phyloP scores from a whole-genome alignment of 1,139 yeast species.

The Zygosaccharomyces pseudobailii region DNA sequence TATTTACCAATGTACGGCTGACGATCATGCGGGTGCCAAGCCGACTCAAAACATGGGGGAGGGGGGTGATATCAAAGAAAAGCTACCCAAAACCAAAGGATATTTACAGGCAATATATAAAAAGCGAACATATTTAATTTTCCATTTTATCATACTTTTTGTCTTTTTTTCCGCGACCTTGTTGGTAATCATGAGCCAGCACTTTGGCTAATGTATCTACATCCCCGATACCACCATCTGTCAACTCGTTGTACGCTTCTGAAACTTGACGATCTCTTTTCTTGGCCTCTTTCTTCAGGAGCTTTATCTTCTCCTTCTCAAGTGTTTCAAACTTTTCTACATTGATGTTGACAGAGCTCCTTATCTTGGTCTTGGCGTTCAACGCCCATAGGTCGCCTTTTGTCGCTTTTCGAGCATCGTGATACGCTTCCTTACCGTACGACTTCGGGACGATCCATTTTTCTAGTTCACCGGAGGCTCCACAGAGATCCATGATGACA shows the following conservation, averaged over 20 bases:
- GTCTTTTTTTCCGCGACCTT: conserved; percentile 10
- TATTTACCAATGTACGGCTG: neutral
- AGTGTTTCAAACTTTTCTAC: conserved; percentile 27
- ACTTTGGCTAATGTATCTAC: conserved; percentile 15
- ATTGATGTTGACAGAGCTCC: conserved; percentile 31
- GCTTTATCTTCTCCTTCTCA: conserved; percentile 30
- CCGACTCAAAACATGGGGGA: no score
- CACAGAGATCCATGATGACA: conserved; percentile 74
- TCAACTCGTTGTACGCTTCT: conserved; percentile 17
- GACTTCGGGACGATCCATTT: conserved; percentile 86
- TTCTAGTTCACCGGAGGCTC: conserved; percentile 73
- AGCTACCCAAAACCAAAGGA: neutral
- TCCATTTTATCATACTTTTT: conserved; percentile 10
- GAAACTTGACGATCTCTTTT: conserved; percentile 20
- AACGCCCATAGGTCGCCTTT: conserved; percentile 91
- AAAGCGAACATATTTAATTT: neutral
- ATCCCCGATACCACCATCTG: conserved; percentile 8
- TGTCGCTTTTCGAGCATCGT: conserved; percentile 80
- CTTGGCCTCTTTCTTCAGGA: conserved; percentile 20
- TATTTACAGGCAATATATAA: neutral
- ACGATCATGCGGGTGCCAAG: neutral
- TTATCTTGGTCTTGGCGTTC: conserved; percentile 59
- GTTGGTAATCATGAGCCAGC: conserved; percentile 17
- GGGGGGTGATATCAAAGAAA: no score
- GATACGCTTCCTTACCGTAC: conserved; percentile 67